phyloP scores from a whole-genome alignment of 805 yeast species.

The Candida alai region DNA sequence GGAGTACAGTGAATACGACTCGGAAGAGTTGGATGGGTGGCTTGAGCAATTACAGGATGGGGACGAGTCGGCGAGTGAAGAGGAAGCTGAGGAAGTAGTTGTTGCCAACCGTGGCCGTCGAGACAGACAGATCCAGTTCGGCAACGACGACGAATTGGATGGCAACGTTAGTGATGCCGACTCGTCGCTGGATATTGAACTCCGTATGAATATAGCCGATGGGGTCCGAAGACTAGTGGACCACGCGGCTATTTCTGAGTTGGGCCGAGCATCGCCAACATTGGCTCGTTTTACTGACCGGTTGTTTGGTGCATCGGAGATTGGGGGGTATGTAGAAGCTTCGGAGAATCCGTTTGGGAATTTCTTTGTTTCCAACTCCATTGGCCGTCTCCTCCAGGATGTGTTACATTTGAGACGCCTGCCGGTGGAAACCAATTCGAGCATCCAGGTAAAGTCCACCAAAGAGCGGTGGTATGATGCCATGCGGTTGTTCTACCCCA shows the following conservation, averaged over 20 bases:
- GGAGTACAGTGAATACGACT: constrained; percentile 32
- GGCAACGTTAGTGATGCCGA: constrained; percentile 18
- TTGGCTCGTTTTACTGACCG: constrained; percentile 11
- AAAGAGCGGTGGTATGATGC: constrained; percentile 67
- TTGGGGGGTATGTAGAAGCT: constrained; percentile 23
- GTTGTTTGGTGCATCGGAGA: constrained; percentile 12
- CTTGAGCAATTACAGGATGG: constrained; percentile 34
- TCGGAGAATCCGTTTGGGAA: constrained; percentile 9
- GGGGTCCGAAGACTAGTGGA: constrained; percentile 12
- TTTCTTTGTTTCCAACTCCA: constrained; percentile 10
- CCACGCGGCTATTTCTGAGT: constrained; percentile 6
- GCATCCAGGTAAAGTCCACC: constrained; percentile 42
- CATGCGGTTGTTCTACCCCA: constrained; percentile 47
- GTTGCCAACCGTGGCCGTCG: constrained; percentile 9
- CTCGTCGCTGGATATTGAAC: constrained; percentile 19
- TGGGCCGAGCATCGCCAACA: constrained; percentile 12
- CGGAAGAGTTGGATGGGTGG: constrained; percentile 39
- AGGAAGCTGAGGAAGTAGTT: constrained; percentile 7
- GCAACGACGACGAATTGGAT: constrained; percentile 17
- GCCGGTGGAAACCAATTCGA: constrained; percentile 17
- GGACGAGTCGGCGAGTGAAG: constrained; percentile 16
- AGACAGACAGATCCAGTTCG: constrained; percentile 11
- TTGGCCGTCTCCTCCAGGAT: constrained; percentile 24
- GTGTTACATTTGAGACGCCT: constrained; percentile 10
- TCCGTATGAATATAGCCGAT: constrained; percentile 11